These are phyloP conservation scores for Penicillium riverlandense DNA, from an alignment of 495 filamentous ascomycete genomes.

Conservation along the genomic window DNA sequence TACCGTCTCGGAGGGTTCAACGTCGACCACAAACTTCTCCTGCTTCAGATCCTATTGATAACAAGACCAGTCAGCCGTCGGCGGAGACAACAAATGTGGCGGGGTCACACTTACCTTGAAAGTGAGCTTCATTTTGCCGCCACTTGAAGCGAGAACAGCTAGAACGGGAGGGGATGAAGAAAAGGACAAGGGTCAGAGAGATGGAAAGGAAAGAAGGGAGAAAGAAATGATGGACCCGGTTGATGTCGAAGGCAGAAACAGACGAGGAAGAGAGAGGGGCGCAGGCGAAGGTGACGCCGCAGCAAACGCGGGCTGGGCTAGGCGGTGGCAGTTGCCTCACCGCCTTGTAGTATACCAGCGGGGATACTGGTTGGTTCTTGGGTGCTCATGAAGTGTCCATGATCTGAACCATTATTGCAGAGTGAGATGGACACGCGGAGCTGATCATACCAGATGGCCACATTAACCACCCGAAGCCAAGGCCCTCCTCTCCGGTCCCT, in stretches of 20 bases:
- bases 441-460: no score
- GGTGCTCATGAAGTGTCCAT: no score
- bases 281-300: no score
- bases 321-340: not conserved
- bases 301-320: no score
- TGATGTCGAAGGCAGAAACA: conserved; percentile 5
- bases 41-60: conserved; percentile 81
- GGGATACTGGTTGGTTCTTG: not conserved
- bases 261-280: not conserved
- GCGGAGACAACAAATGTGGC: conserved; percentile 9
- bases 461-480: no score
- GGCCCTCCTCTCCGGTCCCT: no score
- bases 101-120: conserved; percentile 56
- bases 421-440: no score
- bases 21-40: conserved; percentile 93
- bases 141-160: conserved; percentile 3
- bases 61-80: conserved; percentile 1
- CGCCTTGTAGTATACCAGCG: not conserved
- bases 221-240: not conserved
- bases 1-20: conserved; percentile 89
- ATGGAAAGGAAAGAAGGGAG: conserved; percentile 7
- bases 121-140: conserved; percentile 70
- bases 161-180: conserved; percentile 10
- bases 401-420: no score
- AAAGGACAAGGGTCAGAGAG: conserved; percentile 1